phyloP scores from a whole-genome alignment of 257 asterid genomes.

The Catharanthus roseus region DNA sequence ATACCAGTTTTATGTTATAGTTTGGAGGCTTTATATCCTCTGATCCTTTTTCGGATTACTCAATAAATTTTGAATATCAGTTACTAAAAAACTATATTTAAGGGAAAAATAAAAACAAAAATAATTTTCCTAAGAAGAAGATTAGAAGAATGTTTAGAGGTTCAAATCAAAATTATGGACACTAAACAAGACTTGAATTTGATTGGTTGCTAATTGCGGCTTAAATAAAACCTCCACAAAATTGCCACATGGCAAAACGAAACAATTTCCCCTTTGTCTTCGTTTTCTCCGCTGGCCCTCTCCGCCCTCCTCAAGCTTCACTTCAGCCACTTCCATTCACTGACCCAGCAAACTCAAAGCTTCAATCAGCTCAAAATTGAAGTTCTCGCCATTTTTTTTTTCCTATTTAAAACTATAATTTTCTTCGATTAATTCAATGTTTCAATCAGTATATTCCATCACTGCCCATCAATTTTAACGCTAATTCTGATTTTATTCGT shows the following conservation, averaged over 20 bases:
- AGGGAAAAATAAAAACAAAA: no score
- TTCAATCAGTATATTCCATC: background rate
- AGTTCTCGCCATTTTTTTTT: background rate
- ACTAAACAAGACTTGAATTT: background rate
- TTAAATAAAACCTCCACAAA: background rate
- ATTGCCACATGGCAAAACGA: slow-evolving; percentile 4
- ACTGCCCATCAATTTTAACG: slow-evolving; percentile 10
- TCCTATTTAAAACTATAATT: background rate
- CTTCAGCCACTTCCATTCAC: background rate
- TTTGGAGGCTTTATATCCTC: no score
- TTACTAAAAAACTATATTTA: no score
- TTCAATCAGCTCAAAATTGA: background rate
- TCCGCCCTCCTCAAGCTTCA: slow-evolving; percentile 14
- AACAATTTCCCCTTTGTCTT: background rate
- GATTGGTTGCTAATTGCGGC: background rate
- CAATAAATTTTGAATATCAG: no score
- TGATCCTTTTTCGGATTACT: no score
- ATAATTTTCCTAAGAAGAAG: no score
- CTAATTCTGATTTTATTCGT: slow-evolving; percentile 12
- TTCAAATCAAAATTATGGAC: no score
- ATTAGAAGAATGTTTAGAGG: no score
- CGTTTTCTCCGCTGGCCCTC: slow-evolving; percentile 8
- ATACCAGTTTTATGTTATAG: no score
- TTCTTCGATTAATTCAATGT: slow-evolving; percentile 10
- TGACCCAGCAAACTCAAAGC: background rate